Conservation (phyloP, 352 stramenopile species). For the Pythium dissotocum region DNA sequence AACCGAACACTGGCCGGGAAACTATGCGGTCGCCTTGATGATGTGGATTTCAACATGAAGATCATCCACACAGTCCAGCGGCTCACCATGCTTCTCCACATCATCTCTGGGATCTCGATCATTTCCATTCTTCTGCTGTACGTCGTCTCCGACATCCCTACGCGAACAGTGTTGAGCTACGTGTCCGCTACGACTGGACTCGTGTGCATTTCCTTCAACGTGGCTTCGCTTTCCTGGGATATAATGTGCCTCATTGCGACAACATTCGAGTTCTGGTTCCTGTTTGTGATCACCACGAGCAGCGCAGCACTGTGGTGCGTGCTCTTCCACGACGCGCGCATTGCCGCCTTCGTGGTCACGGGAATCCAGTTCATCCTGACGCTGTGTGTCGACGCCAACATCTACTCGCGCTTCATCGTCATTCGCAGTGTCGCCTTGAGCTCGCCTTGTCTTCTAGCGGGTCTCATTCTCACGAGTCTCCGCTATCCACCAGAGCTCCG, state of each 20-base stretch:
- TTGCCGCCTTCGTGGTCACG: not conserved
- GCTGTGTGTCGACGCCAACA: slow-evolving; percentile 4
- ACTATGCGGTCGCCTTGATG: not conserved
- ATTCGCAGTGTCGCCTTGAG: not conserved
- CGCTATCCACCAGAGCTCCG: not conserved
- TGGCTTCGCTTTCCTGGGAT: slow-evolving; percentile 8
- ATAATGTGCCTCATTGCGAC: not conserved
- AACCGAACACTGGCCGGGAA: not conserved
- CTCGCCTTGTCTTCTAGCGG: not conserved
- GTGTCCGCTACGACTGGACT: not conserved
- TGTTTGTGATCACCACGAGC: slow-evolving; percentile 2
- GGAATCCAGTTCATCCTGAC: not conserved
- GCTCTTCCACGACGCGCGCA: slow-evolving; percentile 5
- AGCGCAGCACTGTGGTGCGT: not conserved
- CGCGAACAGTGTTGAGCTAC: not conserved
- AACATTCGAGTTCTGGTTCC: slow-evolving; percentile 15
- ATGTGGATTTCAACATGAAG: not conserved
- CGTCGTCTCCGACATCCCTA: not conserved
- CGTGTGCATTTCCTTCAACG: not conserved
- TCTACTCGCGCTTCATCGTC: not conserved
- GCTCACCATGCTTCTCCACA: not conserved
- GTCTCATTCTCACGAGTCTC: not conserved
- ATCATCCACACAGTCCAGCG: not conserved
- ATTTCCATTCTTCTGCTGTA: not conserved
- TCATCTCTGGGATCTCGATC: not conserved